Conservation (phyloP, 163 green algal species). For the Chlamydomonas reinhardtii region DNA sequence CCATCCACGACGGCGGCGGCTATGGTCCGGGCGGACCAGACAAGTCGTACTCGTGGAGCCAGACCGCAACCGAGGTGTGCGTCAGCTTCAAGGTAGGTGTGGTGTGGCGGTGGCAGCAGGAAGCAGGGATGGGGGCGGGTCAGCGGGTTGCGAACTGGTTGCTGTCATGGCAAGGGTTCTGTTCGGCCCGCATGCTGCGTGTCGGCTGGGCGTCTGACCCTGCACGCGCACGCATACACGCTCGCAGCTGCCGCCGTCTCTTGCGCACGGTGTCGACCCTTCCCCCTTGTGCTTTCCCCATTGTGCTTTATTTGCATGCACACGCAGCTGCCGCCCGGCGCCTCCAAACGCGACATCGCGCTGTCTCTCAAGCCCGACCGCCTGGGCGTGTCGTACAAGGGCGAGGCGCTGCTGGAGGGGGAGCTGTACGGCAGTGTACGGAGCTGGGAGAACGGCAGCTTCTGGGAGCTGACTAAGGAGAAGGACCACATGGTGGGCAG, state of each 20-base stretch:
- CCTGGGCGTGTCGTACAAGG: slow-evolving; percentile 28
- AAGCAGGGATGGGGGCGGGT: too few relatives aligned
- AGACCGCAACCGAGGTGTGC: slow-evolving; percentile 47
- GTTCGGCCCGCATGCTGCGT: too few relatives aligned
- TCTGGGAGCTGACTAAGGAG: slow-evolving; percentile 58
- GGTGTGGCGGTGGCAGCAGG: too few relatives aligned
- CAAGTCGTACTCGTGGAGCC: slow-evolving; percentile 42
- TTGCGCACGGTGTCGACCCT: too few relatives aligned
- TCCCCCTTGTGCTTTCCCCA: too few relatives aligned
- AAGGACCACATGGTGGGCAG: slow-evolving; percentile 47
- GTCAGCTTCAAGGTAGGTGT: slow-evolving; percentile 41
- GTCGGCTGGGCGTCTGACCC: too few relatives aligned
- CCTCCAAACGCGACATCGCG: slow-evolving; percentile 34
- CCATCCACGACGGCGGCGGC: slow-evolving; percentile 39
- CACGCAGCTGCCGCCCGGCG: slow-evolving; percentile 30
- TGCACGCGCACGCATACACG: too few relatives aligned
- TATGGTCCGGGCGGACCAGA: slow-evolving; percentile 36
- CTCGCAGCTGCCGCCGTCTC: too few relatives aligned
- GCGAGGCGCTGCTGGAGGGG: slow-evolving; percentile 46
- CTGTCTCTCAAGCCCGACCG: slow-evolving; percentile 43
- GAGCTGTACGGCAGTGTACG: slow-evolving; percentile 54
- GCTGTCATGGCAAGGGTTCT: too few relatives aligned
- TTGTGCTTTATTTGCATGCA: too few relatives aligned
- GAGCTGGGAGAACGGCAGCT: slow-evolving; percentile 50
- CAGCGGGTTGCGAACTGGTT: too few relatives aligned